phyloP scores from a whole-genome alignment of 2,329 filamentous ascomycete species.

The Microsporum ferrugineum region DNA sequence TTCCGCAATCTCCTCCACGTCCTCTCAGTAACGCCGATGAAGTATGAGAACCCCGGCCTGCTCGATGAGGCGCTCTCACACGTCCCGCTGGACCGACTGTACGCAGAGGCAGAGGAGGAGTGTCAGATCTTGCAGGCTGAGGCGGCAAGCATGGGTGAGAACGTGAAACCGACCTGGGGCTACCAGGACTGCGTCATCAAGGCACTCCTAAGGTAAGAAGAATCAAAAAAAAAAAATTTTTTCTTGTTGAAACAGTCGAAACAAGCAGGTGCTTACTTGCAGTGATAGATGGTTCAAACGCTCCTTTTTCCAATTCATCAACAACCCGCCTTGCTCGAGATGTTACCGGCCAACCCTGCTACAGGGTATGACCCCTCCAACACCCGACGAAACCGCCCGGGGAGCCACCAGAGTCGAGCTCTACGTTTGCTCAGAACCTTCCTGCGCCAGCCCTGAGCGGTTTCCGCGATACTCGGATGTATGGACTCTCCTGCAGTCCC shows the following conservation, averaged over 20 bases:
- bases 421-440: conserved; percentile 68
- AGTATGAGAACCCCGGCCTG: conserved; percentile 92
- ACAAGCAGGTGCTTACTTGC: conserved; percentile 5
- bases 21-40: conserved; percentile 74
- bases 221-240: background rate
- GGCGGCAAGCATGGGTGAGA: conserved; percentile 74
- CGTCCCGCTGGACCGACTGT: conserved; percentile 82
- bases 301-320: conserved; percentile 91
- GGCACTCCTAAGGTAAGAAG: conserved; percentile 60
- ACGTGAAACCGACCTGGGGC: conserved; percentile 76
- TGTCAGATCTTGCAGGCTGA: conserved; percentile 76
- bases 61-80: conserved; percentile 81
- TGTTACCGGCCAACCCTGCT: conserved; percentile 76
- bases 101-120: conserved; percentile 88
- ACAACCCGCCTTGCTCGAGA: conserved; percentile 75
- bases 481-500: conserved; percentile 78
- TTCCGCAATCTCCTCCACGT: conserved; percentile 75
- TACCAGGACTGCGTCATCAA: conserved; percentile 95
- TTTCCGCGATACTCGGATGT: conserved; percentile 94
- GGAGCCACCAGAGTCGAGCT: conserved; percentile 81
- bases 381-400: conserved; percentile 77
- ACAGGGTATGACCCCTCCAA: conserved; percentile 71
- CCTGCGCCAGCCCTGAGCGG: conserved; percentile 69
- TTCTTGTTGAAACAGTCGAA: conserved; percentile 13
- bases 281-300: conserved; percentile 71